phyloP scores from a whole-genome alignment of 495 filamentous ascomycete genomes.

The Chlorociboria aeruginascens region DNA sequence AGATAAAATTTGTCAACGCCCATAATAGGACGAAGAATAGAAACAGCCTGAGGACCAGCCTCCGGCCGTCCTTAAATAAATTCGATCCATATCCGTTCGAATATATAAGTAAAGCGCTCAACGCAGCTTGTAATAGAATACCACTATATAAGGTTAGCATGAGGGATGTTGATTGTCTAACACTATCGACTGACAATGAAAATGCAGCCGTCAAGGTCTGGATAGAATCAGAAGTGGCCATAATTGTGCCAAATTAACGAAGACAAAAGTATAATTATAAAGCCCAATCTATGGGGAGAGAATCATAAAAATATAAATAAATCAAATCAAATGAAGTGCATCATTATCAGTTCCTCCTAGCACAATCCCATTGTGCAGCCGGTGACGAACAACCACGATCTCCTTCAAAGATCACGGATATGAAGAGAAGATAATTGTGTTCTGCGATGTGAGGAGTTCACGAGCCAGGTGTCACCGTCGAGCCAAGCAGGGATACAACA shows the following conservation, averaged over 20 bases:
- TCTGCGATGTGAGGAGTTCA: too few relatives aligned
- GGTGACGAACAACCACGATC: constrained; percentile 20
- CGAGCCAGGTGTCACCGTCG: too few relatives aligned
- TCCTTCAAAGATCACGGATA: neutral
- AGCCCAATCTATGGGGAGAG: constrained; percentile 41
- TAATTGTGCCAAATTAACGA: constrained; percentile 17
- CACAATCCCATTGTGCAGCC: constrained; percentile 18
- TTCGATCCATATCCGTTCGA: constrained; percentile 35
- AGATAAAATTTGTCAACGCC: constrained; percentile 36
- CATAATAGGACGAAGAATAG: constrained; percentile 37
- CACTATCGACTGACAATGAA: constrained; percentile 32
- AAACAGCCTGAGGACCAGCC: constrained; percentile 49
- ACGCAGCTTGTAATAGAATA: constrained; percentile 38
- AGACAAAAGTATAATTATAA: constrained; percentile 25
- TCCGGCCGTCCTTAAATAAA: constrained; percentile 44
- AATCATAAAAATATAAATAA: constrained; percentile 12
- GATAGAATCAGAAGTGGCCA: constrained; percentile 29
- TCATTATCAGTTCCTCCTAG: constrained; percentile 22
- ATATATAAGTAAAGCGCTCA: constrained; percentile 37
- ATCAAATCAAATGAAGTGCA: constrained; percentile 19
- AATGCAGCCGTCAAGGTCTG: constrained; percentile 42
- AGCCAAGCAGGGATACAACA: neutral
- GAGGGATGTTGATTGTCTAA: neutral
- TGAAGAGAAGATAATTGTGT: neutral
- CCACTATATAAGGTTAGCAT: constrained; percentile 27